Conservation (phyloP, 176 grass and related monocot genomes). For the Phoenix roebelenii region DNA sequence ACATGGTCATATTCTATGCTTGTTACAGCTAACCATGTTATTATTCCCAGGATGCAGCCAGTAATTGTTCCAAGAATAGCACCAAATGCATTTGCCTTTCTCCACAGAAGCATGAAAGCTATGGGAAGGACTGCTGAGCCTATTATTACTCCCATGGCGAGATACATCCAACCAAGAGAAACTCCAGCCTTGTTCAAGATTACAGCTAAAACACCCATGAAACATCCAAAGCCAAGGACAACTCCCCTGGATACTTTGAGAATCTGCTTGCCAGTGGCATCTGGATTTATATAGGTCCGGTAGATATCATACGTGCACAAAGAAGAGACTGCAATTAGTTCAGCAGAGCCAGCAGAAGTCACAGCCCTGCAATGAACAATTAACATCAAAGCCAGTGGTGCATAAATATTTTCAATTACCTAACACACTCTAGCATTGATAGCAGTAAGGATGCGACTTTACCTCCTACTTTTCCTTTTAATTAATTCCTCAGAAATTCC, state of each 20-base stretch:
- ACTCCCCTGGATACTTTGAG: constrained; percentile 47
- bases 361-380: constrained; percentile 44
- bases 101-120: constrained; percentile 62
- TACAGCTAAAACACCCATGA: constrained; percentile 62
- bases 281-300: constrained; percentile 58
- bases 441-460: too few relatives aligned
- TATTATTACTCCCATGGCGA: constrained; percentile 64
- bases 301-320: constrained; percentile 71
- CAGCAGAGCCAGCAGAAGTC: constrained; percentile 58
- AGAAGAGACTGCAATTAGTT: constrained; percentile 66
- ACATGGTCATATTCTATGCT: constrained; percentile 55
- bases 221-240: constrained; percentile 45
- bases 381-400: not conserved
- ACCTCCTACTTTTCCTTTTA: too few relatives aligned
- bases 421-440: too few relatives aligned
- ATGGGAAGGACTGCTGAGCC: constrained; percentile 65
- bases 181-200: constrained; percentile 58
- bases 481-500: too few relatives aligned
- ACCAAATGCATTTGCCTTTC: constrained; percentile 53
- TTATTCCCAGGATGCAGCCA: constrained; percentile 48
- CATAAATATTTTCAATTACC: too few relatives aligned
- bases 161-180: constrained; percentile 79
- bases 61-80: constrained; percentile 37
- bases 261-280: constrained; percentile 59
- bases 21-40: constrained; percentile 49